Base-by-base conservation (phyloP, 2,329 filamentous ascomycete species). In the Aspergillus sp. region DNA sequence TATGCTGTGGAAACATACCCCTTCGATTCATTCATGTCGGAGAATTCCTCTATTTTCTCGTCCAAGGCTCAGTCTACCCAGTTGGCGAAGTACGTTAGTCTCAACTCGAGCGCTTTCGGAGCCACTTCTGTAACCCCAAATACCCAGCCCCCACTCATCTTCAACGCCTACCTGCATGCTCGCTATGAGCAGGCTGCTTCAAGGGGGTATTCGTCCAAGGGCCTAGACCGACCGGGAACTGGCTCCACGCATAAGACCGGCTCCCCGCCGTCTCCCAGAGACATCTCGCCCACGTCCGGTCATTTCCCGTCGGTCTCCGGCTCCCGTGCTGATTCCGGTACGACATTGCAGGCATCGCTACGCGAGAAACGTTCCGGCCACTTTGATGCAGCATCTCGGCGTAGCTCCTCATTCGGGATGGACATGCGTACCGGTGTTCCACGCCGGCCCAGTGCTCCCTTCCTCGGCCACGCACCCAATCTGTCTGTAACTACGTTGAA, bases 1-100 rank as follows among this genome's bases (percentile, higher is more conserved):
- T 98, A 98, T 75, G 93, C 92, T 3, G 87, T 96, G 58, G 95
- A 99, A 76, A 90, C 93, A 0, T 99, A 91, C 72, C 95, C 95
- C 0, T 91, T 90, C 71, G 91, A 98, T 73, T 86, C 90, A 2
- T 97, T 96, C 73, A 90, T 92, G 19, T 92, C 90, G 0, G 95
- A 99, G 75, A 93, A 91, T 65, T 84, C 89, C 32, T 84, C 89
- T 1, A 82, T 96, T 3, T 97, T 96, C 76, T 89, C 87, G 42
- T 83, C 90, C 19, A 86, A 84, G 65, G 84, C 93, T 1, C 80
- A 85, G 5, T 83, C 86, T 8, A 90, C 90, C 55, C 90, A 88
- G 0, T 82, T 99, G 54, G 88, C 91, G 48, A 95, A 91, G 70
- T 93, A 93, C 80, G 93, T 95, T 54, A 88, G 90, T 53, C 87